These are phyloP conservation scores for Adenanthera pavonina DNA, from an alignment of 306 rosid species.

Conservation along the genomic window DNA sequence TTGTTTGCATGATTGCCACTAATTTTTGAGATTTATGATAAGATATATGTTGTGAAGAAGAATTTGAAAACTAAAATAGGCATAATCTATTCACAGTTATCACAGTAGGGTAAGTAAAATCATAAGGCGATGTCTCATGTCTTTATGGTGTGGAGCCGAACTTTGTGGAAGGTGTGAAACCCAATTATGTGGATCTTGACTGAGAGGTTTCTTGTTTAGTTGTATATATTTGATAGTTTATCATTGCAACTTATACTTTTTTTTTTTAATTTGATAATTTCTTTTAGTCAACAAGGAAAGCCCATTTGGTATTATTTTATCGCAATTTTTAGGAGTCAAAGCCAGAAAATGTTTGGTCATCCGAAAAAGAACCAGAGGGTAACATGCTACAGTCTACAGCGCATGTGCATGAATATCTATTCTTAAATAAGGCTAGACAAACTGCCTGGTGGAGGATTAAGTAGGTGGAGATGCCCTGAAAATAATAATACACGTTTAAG, in stretches of 20 bases:
- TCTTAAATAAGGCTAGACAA: constrained; percentile 30
- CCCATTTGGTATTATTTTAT: constrained; percentile 21
- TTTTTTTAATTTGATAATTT: constrained; percentile 30
- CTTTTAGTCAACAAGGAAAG: constrained; percentile 61
- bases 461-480: constrained; percentile 21
- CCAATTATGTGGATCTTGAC: not conserved
- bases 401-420: constrained; percentile 60
- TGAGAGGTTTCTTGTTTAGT: constrained; percentile 11
- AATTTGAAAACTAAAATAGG: not conserved
- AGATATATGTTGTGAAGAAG: not conserved
- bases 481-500: not conserved
- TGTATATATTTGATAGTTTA: constrained; percentile 13
- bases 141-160: not conserved
- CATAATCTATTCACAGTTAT: constrained; percentile 5
- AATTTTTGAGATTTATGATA: constrained; percentile 21
- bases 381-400: constrained; percentile 80
- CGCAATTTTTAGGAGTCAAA: constrained; percentile 52
- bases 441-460: constrained; percentile 14
- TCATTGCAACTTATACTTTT: constrained; percentile 13
- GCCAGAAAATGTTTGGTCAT: constrained; percentile 54
- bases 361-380: constrained; percentile 49
- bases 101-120: not conserved
- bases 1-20: constrained; percentile 12
- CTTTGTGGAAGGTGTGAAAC: not conserved
- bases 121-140: constrained; percentile 9